Base-by-base conservation (phyloP, 768 basidiomycete species). In the Royoungia palumana region DNA sequence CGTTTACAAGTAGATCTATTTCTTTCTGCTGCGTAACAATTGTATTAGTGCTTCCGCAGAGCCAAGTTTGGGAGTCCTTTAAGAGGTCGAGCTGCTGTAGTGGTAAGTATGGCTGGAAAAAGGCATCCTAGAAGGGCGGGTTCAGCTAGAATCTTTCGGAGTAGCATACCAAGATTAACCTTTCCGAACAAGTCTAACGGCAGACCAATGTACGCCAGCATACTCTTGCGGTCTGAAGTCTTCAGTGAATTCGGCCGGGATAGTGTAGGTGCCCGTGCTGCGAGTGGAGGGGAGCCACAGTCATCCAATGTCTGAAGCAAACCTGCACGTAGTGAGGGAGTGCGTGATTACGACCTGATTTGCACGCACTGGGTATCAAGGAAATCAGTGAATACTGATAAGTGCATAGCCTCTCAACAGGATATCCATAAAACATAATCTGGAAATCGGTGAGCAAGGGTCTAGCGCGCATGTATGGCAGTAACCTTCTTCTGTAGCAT, bases 311-410 rank as follows among this genome's bases (percentile, higher is more conserved):
- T 85, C 66, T 95, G 89, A 35, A 99, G 72, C 5, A 99, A 77
- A 22, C 89, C 91, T 92, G 53, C 4, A 14, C 21, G 46, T 6
- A 10, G 22, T 50, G 43, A 56, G 54, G 27, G 13, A 47, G n/a
- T 40, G 46, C 12, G 37, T 47, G 14, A 37, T n/a, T 8, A 19
- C 16, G 11, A 9, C 35, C 21, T 24, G 8, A 5, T 38, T 21
- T 10, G 21, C 44, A 56, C 49, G 21, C 38, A 90, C 91, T 89
- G 10, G 95, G 95, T 51, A 98, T 78, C 8, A 98, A 75, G 0
- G 95, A 93, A 40, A 96, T 80, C n/a, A 98, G 76, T 0, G 94
- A 95, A 66, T 99, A 99, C 66, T 99, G 96, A 63, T 92, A 97
- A 21, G 94, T 97, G 71, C 95, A 97, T 17, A 99, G 71, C 39